These are phyloP conservation scores for Trichoderma sp. DNA, from an alignment of 2,329 filamentous ascomycete genomes.

Conservation along the genomic window DNA sequence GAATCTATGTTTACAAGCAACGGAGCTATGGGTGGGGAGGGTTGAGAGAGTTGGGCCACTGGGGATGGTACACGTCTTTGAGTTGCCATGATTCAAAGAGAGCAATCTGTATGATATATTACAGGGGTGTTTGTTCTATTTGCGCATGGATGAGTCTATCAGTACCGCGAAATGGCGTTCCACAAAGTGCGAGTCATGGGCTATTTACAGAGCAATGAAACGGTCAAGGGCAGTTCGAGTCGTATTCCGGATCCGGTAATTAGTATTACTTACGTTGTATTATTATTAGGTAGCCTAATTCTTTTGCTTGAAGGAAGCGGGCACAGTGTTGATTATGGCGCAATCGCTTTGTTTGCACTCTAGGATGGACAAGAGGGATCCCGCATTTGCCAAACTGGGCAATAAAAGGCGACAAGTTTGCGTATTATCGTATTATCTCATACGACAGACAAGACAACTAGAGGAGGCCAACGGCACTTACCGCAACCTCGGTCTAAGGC, in stretches of 20 bases:
- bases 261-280: background rate
- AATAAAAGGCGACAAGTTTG: background rate
- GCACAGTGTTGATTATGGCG: background rate
- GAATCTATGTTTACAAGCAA: background rate
- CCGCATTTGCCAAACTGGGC: background rate
- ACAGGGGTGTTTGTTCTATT: background rate
- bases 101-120: background rate
- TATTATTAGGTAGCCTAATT: background rate
- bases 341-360: background rate
- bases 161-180: background rate
- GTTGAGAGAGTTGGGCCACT: background rate
- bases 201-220: background rate
- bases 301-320: background rate
- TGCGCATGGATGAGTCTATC: background rate
- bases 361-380: background rate
- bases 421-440: background rate
- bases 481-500: background rate
- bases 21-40: slow-evolving; percentile 1
- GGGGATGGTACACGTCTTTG: background rate
- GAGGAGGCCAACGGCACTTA: background rate
- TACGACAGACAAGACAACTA: background rate
- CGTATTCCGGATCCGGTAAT: background rate
- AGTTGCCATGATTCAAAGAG: background rate
- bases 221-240: background rate
- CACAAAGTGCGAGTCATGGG: background rate